phyloP scores from a whole-genome alignment of 1,284 basidiomycete genomes.

The Veloporphyrellus conicus region DNA sequence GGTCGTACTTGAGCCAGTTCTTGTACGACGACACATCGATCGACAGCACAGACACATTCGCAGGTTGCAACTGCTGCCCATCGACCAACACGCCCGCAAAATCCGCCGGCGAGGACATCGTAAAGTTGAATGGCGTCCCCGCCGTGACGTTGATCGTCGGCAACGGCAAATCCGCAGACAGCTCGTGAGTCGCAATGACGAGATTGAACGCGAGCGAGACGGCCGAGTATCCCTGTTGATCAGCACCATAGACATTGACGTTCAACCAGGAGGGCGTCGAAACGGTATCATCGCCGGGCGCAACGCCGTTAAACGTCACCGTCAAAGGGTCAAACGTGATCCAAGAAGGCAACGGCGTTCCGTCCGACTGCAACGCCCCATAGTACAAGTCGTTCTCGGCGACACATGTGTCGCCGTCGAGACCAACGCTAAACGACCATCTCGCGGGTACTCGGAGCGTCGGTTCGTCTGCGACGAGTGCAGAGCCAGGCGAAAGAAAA shows the following conservation, averaged over 20 bases:
- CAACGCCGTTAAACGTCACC: conserved; percentile 77
- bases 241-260: conserved; percentile 61
- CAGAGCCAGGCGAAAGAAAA: conserved; percentile 51
- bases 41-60: conserved; percentile 48
- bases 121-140: conserved; percentile 51
- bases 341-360: conserved; percentile 72
- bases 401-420: conserved; percentile 65
- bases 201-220: conserved; percentile 51
- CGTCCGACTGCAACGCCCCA: conserved; percentile 60
- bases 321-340: conserved; percentile 63
- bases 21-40: conserved; percentile 55
- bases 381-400: conserved; percentile 57
- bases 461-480: conserved; percentile 51
- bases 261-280: conserved; percentile 42
- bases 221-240: conserved; percentile 61
- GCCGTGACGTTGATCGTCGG: conserved; percentile 67
- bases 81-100: conserved; percentile 62
- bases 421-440: conserved; percentile 92
- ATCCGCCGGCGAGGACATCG: conserved; percentile 55
- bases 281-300: conserved; percentile 47
- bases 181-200: conserved; percentile 60
- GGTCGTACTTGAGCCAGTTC: conserved; percentile 66
- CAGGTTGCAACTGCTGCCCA: conserved; percentile 48
- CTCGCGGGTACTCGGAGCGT: conserved; percentile 71
- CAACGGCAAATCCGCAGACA: conserved; percentile 46